phyloP scores from a whole-genome alignment of 768 basidiomycete species.

The Tulasnella sp. region DNA sequence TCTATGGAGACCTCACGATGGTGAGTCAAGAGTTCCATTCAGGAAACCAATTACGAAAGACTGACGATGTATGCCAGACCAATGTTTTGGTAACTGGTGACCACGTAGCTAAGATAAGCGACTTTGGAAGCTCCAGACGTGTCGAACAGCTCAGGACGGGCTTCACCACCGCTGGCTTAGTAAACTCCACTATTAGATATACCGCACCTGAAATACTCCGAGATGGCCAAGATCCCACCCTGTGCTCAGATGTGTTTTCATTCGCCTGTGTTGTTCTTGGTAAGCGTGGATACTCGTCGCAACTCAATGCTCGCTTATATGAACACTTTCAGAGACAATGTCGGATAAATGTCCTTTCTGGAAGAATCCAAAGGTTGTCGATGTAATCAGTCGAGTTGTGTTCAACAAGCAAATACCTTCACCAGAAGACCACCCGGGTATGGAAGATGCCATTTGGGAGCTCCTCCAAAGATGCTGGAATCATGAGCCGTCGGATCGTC shows the following conservation, averaged over 20 bases:
- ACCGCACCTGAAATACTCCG: not conserved
- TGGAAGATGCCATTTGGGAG: not conserved
- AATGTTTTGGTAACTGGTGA: not conserved
- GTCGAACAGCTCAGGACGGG: not conserved
- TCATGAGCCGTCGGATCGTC: not conserved
- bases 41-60: not conserved
- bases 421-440: not conserved
- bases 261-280: constrained; percentile 4
- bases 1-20: constrained; percentile 30
- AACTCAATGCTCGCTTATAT: not conserved
- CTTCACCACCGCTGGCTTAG: not conserved
- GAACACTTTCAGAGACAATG: not conserved
- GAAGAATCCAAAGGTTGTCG: not conserved
- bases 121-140: not conserved
- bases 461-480: not conserved
- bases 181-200: not conserved
- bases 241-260: not conserved
- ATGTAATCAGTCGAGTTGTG: not conserved
- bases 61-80: not conserved
- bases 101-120: not conserved
- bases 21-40: constrained; percentile 13
- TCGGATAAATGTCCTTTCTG: not conserved
- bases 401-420: not conserved
- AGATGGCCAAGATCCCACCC: not conserved
- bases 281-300: not conserved